phyloP scores from a whole-genome alignment of 176 grass and related monocot genomes.

The Oryza punctata region DNA sequence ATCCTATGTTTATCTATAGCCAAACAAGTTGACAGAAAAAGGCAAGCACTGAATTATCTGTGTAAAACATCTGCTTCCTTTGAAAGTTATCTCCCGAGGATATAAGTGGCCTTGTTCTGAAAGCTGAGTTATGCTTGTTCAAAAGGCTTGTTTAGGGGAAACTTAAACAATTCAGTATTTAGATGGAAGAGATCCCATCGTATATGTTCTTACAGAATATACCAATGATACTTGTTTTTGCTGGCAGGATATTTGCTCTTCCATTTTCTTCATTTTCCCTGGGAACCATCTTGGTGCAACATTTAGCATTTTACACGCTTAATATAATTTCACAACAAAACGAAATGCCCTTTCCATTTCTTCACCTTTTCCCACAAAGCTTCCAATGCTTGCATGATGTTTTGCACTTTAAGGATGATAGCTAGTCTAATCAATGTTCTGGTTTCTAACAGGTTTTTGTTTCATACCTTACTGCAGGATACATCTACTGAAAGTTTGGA shows the following conservation, averaged over 20 bases:
- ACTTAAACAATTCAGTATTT: neutral
- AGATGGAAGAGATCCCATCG: neutral
- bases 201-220: neutral
- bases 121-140: neutral
- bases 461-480: slow-evolving; percentile 58
- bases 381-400: no score
- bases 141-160: neutral
- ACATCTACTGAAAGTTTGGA: slow-evolving; percentile 73
- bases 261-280: slow-evolving; percentile 5
- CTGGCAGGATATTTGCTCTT: neutral
- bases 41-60: neutral
- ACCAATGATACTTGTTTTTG: neutral
- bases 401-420: neutral
- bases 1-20: slow-evolving; percentile 3
- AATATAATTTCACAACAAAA: slow-evolving; percentile 9
- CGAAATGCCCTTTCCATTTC: neutral
- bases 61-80: neutral
- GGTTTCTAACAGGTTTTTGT: slow-evolving; percentile 39
- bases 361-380: slow-evolving; percentile 7
- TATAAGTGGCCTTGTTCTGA: neutral
- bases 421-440: neutral
- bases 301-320: neutral
- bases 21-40: neutral
- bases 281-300: neutral
- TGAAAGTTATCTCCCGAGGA: slow-evolving; percentile 10